These are phyloP conservation scores for Saccharomycopsis sp. DNA, from an alignment of 805 yeast genomes.

Conservation along the genomic window DNA sequence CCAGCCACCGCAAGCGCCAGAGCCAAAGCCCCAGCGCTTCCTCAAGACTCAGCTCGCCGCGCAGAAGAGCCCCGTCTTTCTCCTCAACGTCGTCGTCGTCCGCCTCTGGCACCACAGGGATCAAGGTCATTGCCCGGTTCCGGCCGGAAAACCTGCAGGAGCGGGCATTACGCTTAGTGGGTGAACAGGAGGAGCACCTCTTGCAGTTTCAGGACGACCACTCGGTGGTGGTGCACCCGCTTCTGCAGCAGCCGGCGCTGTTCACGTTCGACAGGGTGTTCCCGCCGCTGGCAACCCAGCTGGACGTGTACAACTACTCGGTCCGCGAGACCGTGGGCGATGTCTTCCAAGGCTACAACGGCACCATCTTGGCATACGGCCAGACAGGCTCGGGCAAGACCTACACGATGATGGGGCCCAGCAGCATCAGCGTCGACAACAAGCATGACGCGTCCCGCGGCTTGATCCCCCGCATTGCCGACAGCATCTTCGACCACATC, in stretches of 20 bases:
- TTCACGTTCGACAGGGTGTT: slow-evolving; percentile 66
- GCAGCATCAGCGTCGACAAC: slow-evolving; percentile 29
- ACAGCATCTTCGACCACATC: slow-evolving; percentile 52
- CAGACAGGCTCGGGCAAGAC: slow-evolving; percentile 76
- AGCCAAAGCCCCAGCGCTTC: too few species aligned
- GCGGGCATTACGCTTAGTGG: slow-evolving; percentile 19
- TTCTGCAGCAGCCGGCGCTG: slow-evolving; percentile 24
- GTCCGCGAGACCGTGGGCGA: slow-evolving; percentile 58
- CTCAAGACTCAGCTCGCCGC: too few species aligned
- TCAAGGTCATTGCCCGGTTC: slow-evolving; percentile 66
- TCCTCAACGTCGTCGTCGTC: too few species aligned
- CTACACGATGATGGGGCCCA: slow-evolving; percentile 66
- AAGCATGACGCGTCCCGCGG: slow-evolving; percentile 36
- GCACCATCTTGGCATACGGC: slow-evolving; percentile 71
- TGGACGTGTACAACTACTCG: slow-evolving; percentile 49
- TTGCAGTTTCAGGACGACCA: not conserved
- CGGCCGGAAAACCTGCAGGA: slow-evolving; percentile 45
- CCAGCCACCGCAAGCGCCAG: too few species aligned
- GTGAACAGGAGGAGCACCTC: not conserved
- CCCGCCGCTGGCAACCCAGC: slow-evolving; percentile 40
- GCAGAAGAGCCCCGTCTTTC: too few species aligned
- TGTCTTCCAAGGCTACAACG: slow-evolving; percentile 65
- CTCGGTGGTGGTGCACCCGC: slow-evolving; percentile 20
- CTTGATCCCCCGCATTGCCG: slow-evolving; percentile 62
- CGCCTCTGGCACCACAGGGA: too few species aligned